phyloP scores from a whole-genome alignment of 140 eudicot genomes.

The Stevia rebaudiana region DNA sequence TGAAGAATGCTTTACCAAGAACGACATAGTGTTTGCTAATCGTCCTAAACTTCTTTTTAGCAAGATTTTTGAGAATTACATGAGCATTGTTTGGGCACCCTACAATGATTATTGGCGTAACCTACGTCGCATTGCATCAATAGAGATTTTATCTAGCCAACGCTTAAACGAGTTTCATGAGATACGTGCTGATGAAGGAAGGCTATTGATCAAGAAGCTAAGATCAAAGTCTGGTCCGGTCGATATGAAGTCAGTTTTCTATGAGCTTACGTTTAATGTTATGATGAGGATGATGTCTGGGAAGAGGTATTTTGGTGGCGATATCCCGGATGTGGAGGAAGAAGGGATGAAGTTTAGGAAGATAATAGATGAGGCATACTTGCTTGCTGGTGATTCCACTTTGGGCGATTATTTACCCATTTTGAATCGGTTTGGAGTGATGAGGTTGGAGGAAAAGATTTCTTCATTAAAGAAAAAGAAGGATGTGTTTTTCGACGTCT shows the following conservation, averaged over 20 bases:
- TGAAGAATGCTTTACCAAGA: slow-evolving; percentile 48
- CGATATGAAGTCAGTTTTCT: slow-evolving; percentile 25
- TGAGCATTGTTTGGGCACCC: slow-evolving; percentile 36
- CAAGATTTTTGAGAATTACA: slow-evolving; percentile 35
- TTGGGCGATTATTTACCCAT: slow-evolving; percentile 33
- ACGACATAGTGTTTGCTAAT: slow-evolving; percentile 46
- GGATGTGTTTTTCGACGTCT: slow-evolving; percentile 25
- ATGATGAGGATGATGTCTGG: slow-evolving; percentile 56
- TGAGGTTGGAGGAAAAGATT: slow-evolving; percentile 23
- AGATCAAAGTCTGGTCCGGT: background rate
- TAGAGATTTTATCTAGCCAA: slow-evolving; percentile 26
- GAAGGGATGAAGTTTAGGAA: slow-evolving; percentile 33
- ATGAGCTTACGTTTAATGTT: slow-evolving; percentile 26
- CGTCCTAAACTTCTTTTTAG: slow-evolving; percentile 32
- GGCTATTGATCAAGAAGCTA: background rate
- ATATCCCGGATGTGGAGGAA: slow-evolving; percentile 8
- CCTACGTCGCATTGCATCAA: slow-evolving; percentile 38
- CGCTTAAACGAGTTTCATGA: slow-evolving; percentile 24
- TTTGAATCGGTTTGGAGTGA: slow-evolving; percentile 30
- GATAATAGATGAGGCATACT: slow-evolving; percentile 24
- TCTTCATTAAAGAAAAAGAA: slow-evolving; percentile 17
- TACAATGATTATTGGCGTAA: slow-evolving; percentile 49
- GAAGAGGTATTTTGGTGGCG: slow-evolving; percentile 34
- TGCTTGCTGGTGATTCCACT: slow-evolving; percentile 19
- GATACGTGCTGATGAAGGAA: slow-evolving; percentile 26